Evolutionary conservation across 2,329 filamentous ascomycete genomes (phyloP), one percentile per base, ranked within the genome.

Genomic region (Colletotrichum kahawae): DNA sequence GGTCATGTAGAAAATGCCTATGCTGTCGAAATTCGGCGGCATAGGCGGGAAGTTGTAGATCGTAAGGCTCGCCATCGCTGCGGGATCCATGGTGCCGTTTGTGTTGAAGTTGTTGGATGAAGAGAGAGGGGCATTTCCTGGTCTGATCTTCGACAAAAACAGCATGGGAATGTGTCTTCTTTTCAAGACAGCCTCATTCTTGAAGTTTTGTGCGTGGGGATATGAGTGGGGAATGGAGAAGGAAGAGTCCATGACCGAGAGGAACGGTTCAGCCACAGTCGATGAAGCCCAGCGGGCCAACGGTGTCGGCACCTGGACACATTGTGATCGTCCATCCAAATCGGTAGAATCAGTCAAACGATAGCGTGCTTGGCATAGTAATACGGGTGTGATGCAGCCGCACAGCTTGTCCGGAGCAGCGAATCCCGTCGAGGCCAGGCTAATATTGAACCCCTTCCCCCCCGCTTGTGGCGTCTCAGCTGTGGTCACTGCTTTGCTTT

Each of bases 1-100:
- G 21, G 76, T 68, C 18, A 83, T 78, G 76, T 78, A 83, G 70
- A 82, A 82, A 36, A 81, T 75, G 33, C 81, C 82, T 16, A 83
- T 33, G 7, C 43, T 57, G 70, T 83, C 82, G 78, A 80, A 82
- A 0, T 63, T 76, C 10, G 81, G 64, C 9, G 81, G 78, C 12
- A 60, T 59, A 0, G 79, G 75, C 1, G 81, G 82, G 6, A 82
- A 48, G 51, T 80, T 82, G 77, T 82, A 82, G 59, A 82, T 77
- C n/a, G 80, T 79, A 36, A 80, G 36, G 34, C 56, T 24, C n/a
- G 43, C 63, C 63, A 75, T 31, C 24, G n/a, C 62, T 57, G 69
- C 34, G 3, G 69, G 33, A 21, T 72, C 69, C 69, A 75, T 75
- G 16, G 33, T 29, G 56, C 18, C 18, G 56, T 4, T 36, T 36